Percentiles rank a stretch among this genome's conserved stretches.
Evolutionary conservation across 257 asterid genomes (phyloP).

Genomic region (Paulownia fortunei): DNA sequence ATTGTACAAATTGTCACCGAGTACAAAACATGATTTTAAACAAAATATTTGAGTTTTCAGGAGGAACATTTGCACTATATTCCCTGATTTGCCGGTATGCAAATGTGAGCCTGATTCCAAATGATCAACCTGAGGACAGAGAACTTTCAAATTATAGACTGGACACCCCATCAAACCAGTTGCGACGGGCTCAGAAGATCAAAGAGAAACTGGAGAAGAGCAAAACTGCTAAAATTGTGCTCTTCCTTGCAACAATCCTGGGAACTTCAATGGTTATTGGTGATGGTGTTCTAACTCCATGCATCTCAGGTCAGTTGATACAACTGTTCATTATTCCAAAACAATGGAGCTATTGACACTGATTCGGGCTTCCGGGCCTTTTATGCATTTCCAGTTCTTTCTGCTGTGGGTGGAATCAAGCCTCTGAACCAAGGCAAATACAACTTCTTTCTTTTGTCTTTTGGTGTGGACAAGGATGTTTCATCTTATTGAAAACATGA

Average conservation of each 20-base stretch:
- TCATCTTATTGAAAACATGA: neutral
- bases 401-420: slow-evolving; percentile 77
- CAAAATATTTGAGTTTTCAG: slow-evolving; percentile 42
- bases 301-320: slow-evolving; percentile 60
- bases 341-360: no score
- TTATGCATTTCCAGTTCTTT: slow-evolving; percentile 55
- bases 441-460: neutral
- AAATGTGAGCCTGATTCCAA: slow-evolving; percentile 69
- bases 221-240: slow-evolving; percentile 48
- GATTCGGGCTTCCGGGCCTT: neutral
- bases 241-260: slow-evolving; percentile 64
- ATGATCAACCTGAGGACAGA: slow-evolving; percentile 68
- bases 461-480: neutral
- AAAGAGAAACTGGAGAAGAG: slow-evolving; percentile 61
- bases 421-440: slow-evolving; percentile 31
- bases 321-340: neutral
- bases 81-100: slow-evolving; percentile 78
- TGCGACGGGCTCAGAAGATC: slow-evolving; percentile 53
- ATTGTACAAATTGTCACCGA: no score
- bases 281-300: slow-evolving; percentile 82
- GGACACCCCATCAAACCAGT: slow-evolving; percentile 52
- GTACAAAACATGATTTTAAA: no score
- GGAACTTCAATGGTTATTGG: slow-evolving; percentile 94
- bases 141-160: slow-evolving; percentile 63
- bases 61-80: slow-evolving; percentile 84